Conservation (phyloP, 768 basidiomycete genomes). For the Tremella yokohamensis region DNA sequence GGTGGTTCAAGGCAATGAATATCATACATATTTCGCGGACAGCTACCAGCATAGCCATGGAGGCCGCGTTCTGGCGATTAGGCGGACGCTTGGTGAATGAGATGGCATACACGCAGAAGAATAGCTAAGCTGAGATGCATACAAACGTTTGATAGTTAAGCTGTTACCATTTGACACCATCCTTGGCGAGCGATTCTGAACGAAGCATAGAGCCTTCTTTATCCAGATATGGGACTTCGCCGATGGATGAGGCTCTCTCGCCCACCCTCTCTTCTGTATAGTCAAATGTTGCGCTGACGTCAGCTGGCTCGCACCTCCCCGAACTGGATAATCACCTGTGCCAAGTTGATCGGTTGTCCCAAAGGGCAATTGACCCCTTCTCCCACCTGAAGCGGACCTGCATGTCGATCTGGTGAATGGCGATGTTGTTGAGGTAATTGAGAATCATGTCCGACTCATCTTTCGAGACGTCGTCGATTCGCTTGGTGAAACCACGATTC, state of each 20-base stretch:
- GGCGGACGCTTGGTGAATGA: too few relatives aligned
- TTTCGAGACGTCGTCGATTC: constrained; percentile 48
- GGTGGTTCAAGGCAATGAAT: too few relatives aligned
- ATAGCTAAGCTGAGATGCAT: too few relatives aligned
- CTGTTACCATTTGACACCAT: constrained; percentile 10
- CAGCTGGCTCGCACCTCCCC: background rate
- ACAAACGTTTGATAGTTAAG: too few relatives aligned
- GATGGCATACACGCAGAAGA: too few relatives aligned
- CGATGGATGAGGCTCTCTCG: constrained; percentile 15
- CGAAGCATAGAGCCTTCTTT: constrained; percentile 1
- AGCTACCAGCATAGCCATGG: too few relatives aligned
- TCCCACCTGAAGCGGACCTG: constrained; percentile 57
- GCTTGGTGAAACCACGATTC: constrained; percentile 32
- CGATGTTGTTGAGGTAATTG: constrained; percentile 51
- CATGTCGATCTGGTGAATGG: constrained; percentile 57
- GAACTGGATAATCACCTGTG: background rate
- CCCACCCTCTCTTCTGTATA: constrained; percentile 19
- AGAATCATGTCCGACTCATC: constrained; percentile 60
- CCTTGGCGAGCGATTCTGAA: constrained; percentile 11
- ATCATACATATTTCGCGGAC: too few relatives aligned
- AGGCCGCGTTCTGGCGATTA: too few relatives aligned
- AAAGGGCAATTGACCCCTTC: constrained; percentile 59
- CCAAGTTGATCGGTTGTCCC: constrained; percentile 55
- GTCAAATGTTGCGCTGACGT: constrained; percentile 16
- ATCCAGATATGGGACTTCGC: constrained; percentile 18